phyloP scores from a whole-genome alignment of 192 early-diverging fungal genomes.

The Backusella liffmaniae region DNA sequence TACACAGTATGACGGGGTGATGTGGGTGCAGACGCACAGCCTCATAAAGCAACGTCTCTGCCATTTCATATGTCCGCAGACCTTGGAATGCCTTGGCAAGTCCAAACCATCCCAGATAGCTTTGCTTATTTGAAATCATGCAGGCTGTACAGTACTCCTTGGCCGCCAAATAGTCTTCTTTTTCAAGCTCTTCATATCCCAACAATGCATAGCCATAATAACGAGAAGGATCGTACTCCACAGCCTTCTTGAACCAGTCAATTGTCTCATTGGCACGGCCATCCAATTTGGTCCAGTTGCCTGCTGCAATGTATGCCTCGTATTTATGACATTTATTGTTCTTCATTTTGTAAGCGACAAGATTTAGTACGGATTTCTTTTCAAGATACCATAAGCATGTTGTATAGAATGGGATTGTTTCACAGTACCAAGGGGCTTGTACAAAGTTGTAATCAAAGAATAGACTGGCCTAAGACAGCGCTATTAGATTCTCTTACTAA shows the following conservation, averaged over 20 bases:
- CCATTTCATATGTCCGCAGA: conserved; percentile 14
- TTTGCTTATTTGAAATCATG: conserved; percentile 26
- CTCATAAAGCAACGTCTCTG: conserved; percentile 22
- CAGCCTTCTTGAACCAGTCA: conserved; percentile 31
- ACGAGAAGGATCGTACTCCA: conserved; percentile 13
- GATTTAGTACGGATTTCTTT: conserved; percentile 30
- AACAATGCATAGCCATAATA: conserved; percentile 28
- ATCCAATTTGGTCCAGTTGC: conserved; percentile 30
- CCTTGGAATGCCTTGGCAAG: conserved; percentile 23
- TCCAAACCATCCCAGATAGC: conserved; percentile 35
- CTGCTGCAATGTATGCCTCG: conserved; percentile 34
- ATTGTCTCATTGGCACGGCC: conserved; percentile 22
- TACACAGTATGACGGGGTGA: conserved; percentile 28
- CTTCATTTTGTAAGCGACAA: conserved; percentile 33
- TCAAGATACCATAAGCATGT: conserved; percentile 33
- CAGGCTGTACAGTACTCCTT: conserved; percentile 27
- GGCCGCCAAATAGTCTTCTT: conserved; percentile 23
- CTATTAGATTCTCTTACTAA: no score
- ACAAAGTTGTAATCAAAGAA: conserved; percentile 28
- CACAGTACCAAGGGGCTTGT: conserved; percentile 34
- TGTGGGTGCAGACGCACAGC: conserved; percentile 25
- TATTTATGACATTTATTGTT: conserved; percentile 24
- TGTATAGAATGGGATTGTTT: conserved; percentile 29
- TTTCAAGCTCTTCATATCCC: conserved; percentile 35
- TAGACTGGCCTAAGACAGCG: conserved; percentile 4